Conservation (phyloP, 345 rosid species). For the Citrus reticulata region DNA sequence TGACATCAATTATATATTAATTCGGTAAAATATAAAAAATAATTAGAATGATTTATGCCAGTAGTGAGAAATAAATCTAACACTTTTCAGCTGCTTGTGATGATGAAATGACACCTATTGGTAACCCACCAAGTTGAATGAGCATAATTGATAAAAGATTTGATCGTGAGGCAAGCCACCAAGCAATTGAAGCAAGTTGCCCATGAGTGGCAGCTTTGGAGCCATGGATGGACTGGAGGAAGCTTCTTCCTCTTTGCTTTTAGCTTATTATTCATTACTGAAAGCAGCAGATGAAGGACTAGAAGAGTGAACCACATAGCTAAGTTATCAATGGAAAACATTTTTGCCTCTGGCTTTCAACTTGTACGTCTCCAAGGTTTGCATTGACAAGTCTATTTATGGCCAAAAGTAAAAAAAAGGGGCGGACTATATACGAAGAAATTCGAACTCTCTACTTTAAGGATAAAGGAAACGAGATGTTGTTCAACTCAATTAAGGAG, state of each 20-base stretch:
- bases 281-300: neutral
- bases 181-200: constrained; percentile 13
- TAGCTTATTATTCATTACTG: neutral
- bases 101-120: constrained; percentile 25
- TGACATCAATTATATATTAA: too few relatives aligned
- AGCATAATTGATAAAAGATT: constrained; percentile 3
- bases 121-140: constrained; percentile 24
- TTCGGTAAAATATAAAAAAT: too few relatives aligned
- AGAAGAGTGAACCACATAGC: neutral
- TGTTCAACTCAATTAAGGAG: too few relatives aligned
- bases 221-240: constrained; percentile 24
- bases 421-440: too few relatives aligned
- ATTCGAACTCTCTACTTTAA: too few relatives aligned
- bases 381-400: too few relatives aligned
- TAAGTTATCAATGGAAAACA: neutral
- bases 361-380: neutral
- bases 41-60: too few relatives aligned
- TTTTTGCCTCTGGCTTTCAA: neutral
- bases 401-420: too few relatives aligned
- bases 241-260: neutral
- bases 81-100: constrained; percentile 13
- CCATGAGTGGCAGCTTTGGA: constrained; percentile 13
- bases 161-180: constrained; percentile 13
- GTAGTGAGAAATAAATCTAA: too few relatives aligned
- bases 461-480: too few relatives aligned